Evolutionary conservation across 2,329 filamentous ascomycete genomes (phyloP).

Genomic region (Aspergillus aculeatus): DNA sequence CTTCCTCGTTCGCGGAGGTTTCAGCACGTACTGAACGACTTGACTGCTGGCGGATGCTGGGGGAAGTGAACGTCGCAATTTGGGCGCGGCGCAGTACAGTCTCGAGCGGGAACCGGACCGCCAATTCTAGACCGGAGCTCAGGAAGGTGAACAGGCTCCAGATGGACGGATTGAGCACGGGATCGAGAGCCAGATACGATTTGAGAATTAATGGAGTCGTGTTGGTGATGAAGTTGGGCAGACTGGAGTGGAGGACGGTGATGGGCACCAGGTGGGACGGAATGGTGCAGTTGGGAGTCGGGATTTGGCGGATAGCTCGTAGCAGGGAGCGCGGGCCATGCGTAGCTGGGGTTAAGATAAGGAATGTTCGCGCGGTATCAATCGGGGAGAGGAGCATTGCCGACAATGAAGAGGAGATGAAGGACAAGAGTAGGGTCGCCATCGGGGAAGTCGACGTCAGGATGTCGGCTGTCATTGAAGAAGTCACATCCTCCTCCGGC

Average conservation of each 20-base stretch:
- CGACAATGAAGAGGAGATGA: slow-evolving; percentile 65
- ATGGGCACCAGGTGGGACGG: slow-evolving; percentile 70
- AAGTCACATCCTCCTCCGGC: slow-evolving; percentile 67
- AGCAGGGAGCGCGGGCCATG: slow-evolving; percentile 74
- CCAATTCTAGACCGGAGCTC: slow-evolving; percentile 74
- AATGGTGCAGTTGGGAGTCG: slow-evolving; percentile 68
- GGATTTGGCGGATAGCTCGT: slow-evolving; percentile 72
- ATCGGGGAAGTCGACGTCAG: slow-evolving; percentile 79
- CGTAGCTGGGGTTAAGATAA: slow-evolving; percentile 80
- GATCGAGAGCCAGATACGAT: slow-evolving; percentile 79
- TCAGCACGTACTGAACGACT: slow-evolving; percentile 20
- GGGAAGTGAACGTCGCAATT: slow-evolving; percentile 65
- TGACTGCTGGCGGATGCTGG: slow-evolving; percentile 46
- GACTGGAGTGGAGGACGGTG: slow-evolving; percentile 80
- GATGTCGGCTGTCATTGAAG: slow-evolving; percentile 64
- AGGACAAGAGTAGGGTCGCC: slow-evolving; percentile 72
- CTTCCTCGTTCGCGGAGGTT: slow-evolving; percentile 9
- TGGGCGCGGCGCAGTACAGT: slow-evolving; percentile 89
- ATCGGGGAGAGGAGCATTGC: slow-evolving; percentile 81
- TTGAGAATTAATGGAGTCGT: slow-evolving; percentile 83
- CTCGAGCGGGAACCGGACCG: slow-evolving; percentile 85
- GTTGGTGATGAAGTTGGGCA: slow-evolving; percentile 79
- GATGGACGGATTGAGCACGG: slow-evolving; percentile 72
- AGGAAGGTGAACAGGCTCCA: slow-evolving; percentile 83
- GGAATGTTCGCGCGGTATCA: slow-evolving; percentile 81